Evolutionary conservation across 345 rosid species (phyloP).

Genomic region (Eucalyptus shirleyi): DNA sequence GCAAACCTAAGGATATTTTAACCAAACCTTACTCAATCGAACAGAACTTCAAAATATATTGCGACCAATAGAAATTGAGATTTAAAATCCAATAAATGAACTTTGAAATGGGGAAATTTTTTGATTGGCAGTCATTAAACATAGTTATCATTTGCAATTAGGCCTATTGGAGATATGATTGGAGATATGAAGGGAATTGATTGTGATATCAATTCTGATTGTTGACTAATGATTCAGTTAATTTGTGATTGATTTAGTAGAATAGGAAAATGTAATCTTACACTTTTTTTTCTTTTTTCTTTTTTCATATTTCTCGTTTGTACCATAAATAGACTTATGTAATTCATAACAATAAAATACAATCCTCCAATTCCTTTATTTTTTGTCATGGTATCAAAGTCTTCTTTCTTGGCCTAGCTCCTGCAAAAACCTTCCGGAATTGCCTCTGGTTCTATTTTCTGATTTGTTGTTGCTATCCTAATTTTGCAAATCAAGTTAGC

Average conservation of each 20-base stretch:
- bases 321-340: background rate
- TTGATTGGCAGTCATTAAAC: background rate
- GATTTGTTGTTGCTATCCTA: background rate
- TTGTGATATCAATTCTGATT: too few relatives aligned
- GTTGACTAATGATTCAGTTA: background rate
- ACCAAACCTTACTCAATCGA: background rate
- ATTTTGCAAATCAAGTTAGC: background rate
- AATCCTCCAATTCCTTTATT: background rate
- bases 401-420: background rate
- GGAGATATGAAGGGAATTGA: background rate
- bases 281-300: too few relatives aligned
- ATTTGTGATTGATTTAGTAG: background rate
- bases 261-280: background rate
- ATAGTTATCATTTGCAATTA: background rate
- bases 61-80: background rate
- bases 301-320: background rate
- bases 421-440: fast-evolving
- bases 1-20: background rate
- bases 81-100: background rate
- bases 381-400: background rate
- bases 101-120: background rate
- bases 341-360: too few relatives aligned
- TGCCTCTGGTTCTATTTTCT: background rate
- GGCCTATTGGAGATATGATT: background rate
- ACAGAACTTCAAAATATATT: background rate